Percentiles rank a stretch among this genome's conserved stretches.
These are phyloP conservation scores for Pistacia integerrima DNA, from an alignment of 345 rosid species.

Conservation along the genomic window DNA sequence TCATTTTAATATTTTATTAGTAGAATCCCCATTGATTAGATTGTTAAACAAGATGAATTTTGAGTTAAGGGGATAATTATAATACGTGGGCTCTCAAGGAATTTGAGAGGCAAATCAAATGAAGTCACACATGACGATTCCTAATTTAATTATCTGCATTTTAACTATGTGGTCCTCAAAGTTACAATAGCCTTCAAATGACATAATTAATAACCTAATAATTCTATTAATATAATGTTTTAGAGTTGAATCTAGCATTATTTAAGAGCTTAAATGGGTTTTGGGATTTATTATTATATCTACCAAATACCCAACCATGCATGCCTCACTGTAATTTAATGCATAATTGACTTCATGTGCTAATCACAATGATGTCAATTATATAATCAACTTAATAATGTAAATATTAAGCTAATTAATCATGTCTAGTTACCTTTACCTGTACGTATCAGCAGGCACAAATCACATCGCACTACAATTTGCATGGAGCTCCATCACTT, in stretches of 20 bases:
- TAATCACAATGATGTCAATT: not conserved
- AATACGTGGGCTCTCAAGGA: not conserved
- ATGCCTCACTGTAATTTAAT: not conserved
- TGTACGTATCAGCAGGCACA: no score
- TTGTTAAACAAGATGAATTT: not conserved
- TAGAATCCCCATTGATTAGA: not conserved
- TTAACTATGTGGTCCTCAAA: not conserved
- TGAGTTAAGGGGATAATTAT: not conserved
- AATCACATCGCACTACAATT: no score
- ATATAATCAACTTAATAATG: not conserved
- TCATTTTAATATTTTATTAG: not conserved
- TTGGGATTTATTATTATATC: no score
- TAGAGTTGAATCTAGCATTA: no score
- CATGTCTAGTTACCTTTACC: no score
- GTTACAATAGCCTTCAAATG: not conserved
- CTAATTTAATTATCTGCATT: no score
- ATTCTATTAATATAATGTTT: not conserved
- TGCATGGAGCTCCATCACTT: no score
- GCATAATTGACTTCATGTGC: not conserved
- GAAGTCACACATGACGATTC: not conserved
- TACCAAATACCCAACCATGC: no score
- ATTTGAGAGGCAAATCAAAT: not conserved
- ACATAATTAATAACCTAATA: not conserved
- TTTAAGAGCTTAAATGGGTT: no score
- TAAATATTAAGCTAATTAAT: not conserved